Base-by-base conservation (phyloP, 441 rosid genomes). In the Eruca vesicaria region DNA sequence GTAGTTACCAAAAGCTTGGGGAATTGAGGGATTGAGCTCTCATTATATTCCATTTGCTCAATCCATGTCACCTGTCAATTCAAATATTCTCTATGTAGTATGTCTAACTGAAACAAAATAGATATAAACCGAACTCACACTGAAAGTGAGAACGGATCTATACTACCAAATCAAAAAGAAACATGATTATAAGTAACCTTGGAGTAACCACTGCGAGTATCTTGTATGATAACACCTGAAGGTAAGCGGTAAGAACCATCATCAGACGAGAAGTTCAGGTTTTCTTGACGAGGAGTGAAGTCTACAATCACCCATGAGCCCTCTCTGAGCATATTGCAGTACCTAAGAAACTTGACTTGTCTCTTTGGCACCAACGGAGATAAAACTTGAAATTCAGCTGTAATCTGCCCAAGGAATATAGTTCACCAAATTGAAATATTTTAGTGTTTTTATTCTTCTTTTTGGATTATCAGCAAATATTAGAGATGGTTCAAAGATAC, bases 241-340 rank as follows among this genome's bases (percentile, higher is more conserved):
- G 75, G 79, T 55, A 76, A 74, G n/a, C 75, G 63, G 12, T 0
- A 55, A 33, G 65, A 41, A 43, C 16, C 60, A 69, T 41, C 71
- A 56, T 55, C 10, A 35, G 60, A 0, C 12, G 32, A 19, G 21
- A 16, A 53, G 43, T 36, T 26, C 9, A 20, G 15, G 15, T 21
- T 15, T 31, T 48, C 38, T n/a, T 28, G 76, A 76, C n/a, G 28
- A 29, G 81, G 70, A 15, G 92, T 83, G 10, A 85, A 83, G 69
- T 88, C 90, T 18, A 84, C 92, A 55, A 88, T 82, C 10, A 68
- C 85, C 92, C 92, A 86, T 50, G 75, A 8, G 43, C 84, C 84
- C 8, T 62, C 74, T 0, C 67, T 66, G 5, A 79, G 80, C 77
- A 79, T 84, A 82, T 83, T 75, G 82, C 87, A 84, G 80, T 76